Base-by-base conservation (phyloP, 2,329 filamentous ascomycete genomes). In the Fusarium papillatum region DNA sequence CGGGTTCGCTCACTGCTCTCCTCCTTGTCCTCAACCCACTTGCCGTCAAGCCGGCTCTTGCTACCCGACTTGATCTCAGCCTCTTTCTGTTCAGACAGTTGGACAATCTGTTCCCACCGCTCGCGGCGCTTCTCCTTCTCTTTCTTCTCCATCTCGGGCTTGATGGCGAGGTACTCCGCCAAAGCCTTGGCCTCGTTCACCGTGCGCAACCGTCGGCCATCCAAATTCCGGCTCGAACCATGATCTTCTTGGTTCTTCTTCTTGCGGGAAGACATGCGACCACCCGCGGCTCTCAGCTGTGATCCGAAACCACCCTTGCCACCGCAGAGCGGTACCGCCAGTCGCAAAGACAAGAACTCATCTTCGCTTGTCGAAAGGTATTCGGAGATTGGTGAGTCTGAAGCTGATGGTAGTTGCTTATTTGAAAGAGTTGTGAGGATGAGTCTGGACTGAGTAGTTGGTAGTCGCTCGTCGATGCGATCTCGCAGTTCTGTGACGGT, bases 301-400 rank as follows among this genome's bases (percentile, higher is more conserved):
- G 96, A 98, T 66, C 97, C 97, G 83, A 99, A 99, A 81, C 97
- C 97, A 84, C 97, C 97, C 83, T 99, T 99, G 82, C 97, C 97
- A 86, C 97, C 97, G 78, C 93, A 94, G 46, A 98, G 86, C 8
- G 94, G 94, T 2, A 93, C 88, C 9, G 92, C 93, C 36, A 99
- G 91, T 66, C 95, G 95, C 6, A 99, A 90, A 0, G 95, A 93
- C 19, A 99, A 88, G 76, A 98, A 93, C 39, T 92, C 91, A 86
- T 94, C 91, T 65, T 90, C 74, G 7, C 80, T 78, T 39, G 83
- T 81, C 5, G 89, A 86, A 43, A 97, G 88, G 24, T 95, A 89
- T 16, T 88, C 88, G 14, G 90, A 90, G 34, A 97, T 86, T 4
- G 90, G 87, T 0, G 85, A 81, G 3, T 87, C 78, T 22, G 91